phyloP scores from a whole-genome alignment of 75 land plant species.

The Ceratopteris richardii region DNA sequence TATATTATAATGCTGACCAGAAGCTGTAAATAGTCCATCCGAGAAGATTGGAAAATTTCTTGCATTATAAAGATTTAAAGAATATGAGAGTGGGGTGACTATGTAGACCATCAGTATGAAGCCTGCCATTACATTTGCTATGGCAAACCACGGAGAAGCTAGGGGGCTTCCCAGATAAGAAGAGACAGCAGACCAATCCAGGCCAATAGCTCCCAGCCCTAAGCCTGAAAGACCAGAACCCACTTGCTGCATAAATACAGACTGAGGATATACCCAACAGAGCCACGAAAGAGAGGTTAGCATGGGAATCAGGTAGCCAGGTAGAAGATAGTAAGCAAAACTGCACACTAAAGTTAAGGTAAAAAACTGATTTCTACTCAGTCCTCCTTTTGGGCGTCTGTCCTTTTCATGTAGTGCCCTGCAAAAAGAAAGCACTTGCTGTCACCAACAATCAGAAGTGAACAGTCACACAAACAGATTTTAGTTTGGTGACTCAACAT shows the following conservation, averaged over 20 bases:
- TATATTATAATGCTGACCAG: slow-evolving; percentile 44
- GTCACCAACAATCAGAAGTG: no score
- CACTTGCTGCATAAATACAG: slow-evolving; percentile 54
- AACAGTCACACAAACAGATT: no score
- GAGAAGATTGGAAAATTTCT: slow-evolving; percentile 64
- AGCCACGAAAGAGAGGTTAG: slow-evolving; percentile 56
- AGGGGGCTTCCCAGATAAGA: slow-evolving; percentile 57
- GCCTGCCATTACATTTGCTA: slow-evolving; percentile 56
- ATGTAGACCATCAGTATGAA: slow-evolving; percentile 48
- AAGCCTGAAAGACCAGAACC: slow-evolving; percentile 64
- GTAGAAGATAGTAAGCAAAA: slow-evolving; percentile 61
- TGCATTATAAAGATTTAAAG: slow-evolving; percentile 49
- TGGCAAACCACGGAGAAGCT: slow-evolving; percentile 63
- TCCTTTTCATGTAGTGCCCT: slow-evolving; percentile 72
- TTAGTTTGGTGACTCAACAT: no score
- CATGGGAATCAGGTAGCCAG: slow-evolving; percentile 57
- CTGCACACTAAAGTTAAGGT: slow-evolving; percentile 43
- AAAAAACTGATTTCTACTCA: slow-evolving; percentile 50
- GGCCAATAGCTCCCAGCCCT: slow-evolving; percentile 45
- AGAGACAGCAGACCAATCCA: slow-evolving; percentile 69
- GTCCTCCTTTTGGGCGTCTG: slow-evolving; percentile 28
- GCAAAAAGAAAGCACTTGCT: slow-evolving; percentile 1
- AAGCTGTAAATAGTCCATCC: slow-evolving; percentile 28
- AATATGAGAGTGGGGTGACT: slow-evolving; percentile 47
- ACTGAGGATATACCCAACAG: slow-evolving; percentile 47